Base-by-base conservation (phyloP, 768 basidiomycete species). In the Lactarius hatsudake region DNA sequence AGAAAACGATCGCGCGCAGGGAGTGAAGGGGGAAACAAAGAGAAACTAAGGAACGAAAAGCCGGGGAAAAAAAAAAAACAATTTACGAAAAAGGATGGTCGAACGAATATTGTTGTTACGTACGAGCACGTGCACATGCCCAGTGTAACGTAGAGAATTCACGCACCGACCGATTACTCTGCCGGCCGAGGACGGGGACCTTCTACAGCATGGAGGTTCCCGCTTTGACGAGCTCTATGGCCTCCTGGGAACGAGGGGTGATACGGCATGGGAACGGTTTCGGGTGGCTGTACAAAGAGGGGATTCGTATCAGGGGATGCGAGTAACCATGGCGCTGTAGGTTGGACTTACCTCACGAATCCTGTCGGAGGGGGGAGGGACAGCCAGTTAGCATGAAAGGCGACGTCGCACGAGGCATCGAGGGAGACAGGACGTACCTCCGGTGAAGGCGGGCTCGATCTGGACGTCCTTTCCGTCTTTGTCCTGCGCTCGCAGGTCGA, bases 231-330 rank as follows among this genome's bases (percentile, higher is more conserved):
- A 69, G 61, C 34, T 69, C 68, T 18, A 42, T 42, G 2, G 61
- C 51, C 10, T 62, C 68, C 18, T 38, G 66, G n/a, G 66, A 68
- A 13, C 68, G 68, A 32, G 67, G 53, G 18, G 58, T 51, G 61
- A 69, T 32, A 20, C 66, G 66, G 17, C 62, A 63, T 26, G 65
- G 65, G 58, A 69, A 69, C 1, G 68, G 65, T 30, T 69, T 69
- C 26, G 68, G 68, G 36, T 69, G 68, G 43, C 68, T 69, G 30
- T 30, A 9, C 23, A 42, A 23, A 42, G 23, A 18, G 26, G 2
- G 0, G 3, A n/a, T 12, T 20, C 20, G 58, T 34, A 10, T 30
- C 56, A 30, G 30, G 13, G 13, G 17, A 34, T 36, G 32, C 23
- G 8, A 1, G 40, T 60, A 32, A 56, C 40, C 28, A 51, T 13